Percentiles rank a stretch among this genome's conserved stretches.
Conservation (phyloP, 2,329 filamentous ascomycete species). For the Ophiostoma montium region DNA sequence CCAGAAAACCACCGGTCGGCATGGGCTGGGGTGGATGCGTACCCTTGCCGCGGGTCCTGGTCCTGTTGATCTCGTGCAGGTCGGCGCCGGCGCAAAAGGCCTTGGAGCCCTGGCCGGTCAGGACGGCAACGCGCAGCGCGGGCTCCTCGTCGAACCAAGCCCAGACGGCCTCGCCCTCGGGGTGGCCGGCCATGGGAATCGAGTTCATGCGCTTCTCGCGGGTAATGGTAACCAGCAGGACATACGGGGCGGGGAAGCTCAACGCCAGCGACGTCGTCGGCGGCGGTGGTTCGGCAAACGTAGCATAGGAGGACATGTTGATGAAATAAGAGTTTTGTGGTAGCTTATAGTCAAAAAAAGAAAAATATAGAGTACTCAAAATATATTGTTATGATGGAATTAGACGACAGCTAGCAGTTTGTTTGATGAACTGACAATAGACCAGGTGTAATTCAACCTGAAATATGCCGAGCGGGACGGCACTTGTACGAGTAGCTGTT, state of each 20-base stretch:
- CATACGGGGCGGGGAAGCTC: conserved; percentile 28
- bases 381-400: no score
- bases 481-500: no score
- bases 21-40: conserved; percentile 13
- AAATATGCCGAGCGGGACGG: no score
- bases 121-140: conserved; percentile 30
- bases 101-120: conserved; percentile 37
- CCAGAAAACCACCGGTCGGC: conserved; percentile 15
- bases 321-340: no score
- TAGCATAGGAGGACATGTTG: background rate
- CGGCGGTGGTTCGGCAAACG: conserved; percentile 2
- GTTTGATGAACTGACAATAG: no score
- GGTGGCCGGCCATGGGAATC: conserved; percentile 27
- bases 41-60: conserved; percentile 13
- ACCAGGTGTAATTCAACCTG: no score
- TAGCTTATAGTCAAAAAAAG: no score
- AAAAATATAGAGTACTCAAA: no score
- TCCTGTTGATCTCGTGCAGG: conserved; percentile 30
- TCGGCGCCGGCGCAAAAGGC: conserved; percentile 40
- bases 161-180: conserved; percentile 33
- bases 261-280: conserved; percentile 8
- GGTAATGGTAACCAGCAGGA: conserved; percentile 39
- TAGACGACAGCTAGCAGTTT: no score
- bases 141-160: conserved; percentile 39
- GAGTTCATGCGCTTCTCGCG: conserved; percentile 33